Percentiles rank a stretch among this genome's conserved stretches.
Evolutionary conservation across 1,139 yeast species (phyloP).

Genomic region (Pichia kudriavzevii): DNA sequence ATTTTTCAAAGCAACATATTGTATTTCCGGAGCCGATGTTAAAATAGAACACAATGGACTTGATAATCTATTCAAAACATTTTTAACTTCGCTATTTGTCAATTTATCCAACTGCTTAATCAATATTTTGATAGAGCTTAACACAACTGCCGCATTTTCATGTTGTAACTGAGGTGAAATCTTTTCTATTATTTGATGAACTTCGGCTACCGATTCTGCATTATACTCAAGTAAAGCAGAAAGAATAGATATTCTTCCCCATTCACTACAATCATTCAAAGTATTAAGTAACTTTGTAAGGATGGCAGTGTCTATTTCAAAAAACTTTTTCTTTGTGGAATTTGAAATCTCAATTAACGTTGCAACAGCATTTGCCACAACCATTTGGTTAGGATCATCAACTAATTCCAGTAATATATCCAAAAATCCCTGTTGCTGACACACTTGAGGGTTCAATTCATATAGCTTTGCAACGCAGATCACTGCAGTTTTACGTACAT

Average conservation of each 20-base stretch:
- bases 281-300: constrained; percentile 69
- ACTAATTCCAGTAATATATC: constrained; percentile 61
- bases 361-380: constrained; percentile 85
- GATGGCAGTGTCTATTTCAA: constrained; percentile 36
- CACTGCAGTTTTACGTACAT: constrained; percentile 96
- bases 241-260: constrained; percentile 93
- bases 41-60: constrained; percentile 88
- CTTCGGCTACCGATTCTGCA: constrained; percentile 51
- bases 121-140: constrained; percentile 78
- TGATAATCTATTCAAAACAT: constrained; percentile 64
- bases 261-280: constrained; percentile 94
- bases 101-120: constrained; percentile 61
- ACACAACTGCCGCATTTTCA: constrained; percentile 91
- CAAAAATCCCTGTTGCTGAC: constrained; percentile 82
- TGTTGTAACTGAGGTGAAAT: constrained; percentile 96
- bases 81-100: constrained; percentile 36
- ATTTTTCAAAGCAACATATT: constrained; percentile 88
- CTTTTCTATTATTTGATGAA: constrained; percentile 81
- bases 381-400: constrained; percentile 92
- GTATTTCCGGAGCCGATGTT: constrained; percentile 87
- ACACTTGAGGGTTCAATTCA: constrained; percentile 73
- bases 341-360: constrained; percentile 69
- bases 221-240: constrained; percentile 72
- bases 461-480: constrained; percentile 93
- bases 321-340: constrained; percentile 34